phyloP scores from a whole-genome alignment of 2,329 filamentous ascomycete species.

The Leptographium radiaticola region DNA sequence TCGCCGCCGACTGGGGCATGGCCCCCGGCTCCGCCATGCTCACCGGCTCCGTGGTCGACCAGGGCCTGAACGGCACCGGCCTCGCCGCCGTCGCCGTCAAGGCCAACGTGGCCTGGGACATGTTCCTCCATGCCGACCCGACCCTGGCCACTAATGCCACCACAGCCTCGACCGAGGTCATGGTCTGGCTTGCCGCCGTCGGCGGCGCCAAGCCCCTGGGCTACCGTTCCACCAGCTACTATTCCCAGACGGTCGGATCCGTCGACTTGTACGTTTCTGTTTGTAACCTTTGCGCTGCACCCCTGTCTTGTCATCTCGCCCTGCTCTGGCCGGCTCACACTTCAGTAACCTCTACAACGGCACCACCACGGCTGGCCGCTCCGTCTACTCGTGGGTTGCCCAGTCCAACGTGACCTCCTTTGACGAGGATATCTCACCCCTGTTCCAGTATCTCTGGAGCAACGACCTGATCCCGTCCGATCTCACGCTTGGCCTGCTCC shows the following conservation, averaged over 20 bases:
- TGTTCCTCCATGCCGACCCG: not conserved
- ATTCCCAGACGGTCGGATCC: not conserved
- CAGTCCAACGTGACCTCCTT: not conserved
- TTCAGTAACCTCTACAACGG: constrained; percentile 1
- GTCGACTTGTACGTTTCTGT: not conserved
- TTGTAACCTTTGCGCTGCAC: not conserved
- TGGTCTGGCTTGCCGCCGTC: constrained; percentile 1
- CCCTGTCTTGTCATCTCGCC: not conserved
- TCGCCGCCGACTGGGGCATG: not conserved
- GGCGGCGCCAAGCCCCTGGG: not conserved
- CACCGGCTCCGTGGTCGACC: not conserved
- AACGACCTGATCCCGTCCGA: not conserved
- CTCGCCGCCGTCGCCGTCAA: not conserved
- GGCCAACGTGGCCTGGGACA: constrained; percentile 4
- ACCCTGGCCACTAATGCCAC: not conserved
- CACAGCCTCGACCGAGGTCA: constrained; percentile 1
- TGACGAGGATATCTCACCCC: constrained; percentile 1
- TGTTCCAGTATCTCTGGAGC: constrained; percentile 4
- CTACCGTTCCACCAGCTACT: not conserved
- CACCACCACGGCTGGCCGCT: not conserved
- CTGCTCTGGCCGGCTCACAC: not conserved
- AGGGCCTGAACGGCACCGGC: not conserved
- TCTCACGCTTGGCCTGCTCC: not conserved
- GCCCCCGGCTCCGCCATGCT: not conserved
- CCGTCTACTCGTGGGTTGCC: constrained; percentile 2